Evolutionary conservation across 2,329 filamentous ascomycete species (phyloP), one percentile per base, ranked within the genome.

Genomic region (Trichoderma pleuroti): DNA sequence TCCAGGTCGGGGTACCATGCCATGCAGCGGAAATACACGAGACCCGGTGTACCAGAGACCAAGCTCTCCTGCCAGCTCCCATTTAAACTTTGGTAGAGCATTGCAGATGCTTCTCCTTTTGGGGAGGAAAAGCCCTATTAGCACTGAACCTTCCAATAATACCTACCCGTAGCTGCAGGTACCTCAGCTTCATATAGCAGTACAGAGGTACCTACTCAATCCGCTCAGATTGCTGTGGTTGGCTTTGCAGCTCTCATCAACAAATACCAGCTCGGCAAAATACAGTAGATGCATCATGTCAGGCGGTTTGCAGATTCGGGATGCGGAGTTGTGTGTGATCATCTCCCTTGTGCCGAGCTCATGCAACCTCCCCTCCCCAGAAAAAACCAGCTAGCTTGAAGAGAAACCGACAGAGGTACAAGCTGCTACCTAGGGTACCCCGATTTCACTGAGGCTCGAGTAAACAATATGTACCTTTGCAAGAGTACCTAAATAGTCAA

Each of bases 301-400:
- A 56, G 49, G 46, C 26, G 30, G 14, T 68, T 60, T 14, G 65
- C 54, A 68, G 52, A 68, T 26, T 34, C 26, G 14, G 39, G 26
- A 68, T 68, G 64, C 64, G 64, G 64, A 68, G 64, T 59, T 68
- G 54, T 67, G 63, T 57, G 64, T 60, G 64, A 67, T 59, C 52
- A 34, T 49, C 65, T 56, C 30, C 52, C 65, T 39, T 54, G 57
- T 68, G 24, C 56, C 34, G 52, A 67, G 49, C 49, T 42, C 63
- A 66, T 67, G 49, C 64, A 67, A 28, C 64, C 49, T 42, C 24
- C 64, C 64, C 64, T 34, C 49, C 34, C 49, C 63, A 32, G 32
- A 28, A 16, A 28, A n/a, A 21, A 42, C 39, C 39, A 52, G 46
- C 46, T 24, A 52, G 46, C 46, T 52, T 52, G 21, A 52, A 52